Base-by-base conservation (phyloP, 805 yeast species). In the Nakazawaea molendinolei region DNA sequence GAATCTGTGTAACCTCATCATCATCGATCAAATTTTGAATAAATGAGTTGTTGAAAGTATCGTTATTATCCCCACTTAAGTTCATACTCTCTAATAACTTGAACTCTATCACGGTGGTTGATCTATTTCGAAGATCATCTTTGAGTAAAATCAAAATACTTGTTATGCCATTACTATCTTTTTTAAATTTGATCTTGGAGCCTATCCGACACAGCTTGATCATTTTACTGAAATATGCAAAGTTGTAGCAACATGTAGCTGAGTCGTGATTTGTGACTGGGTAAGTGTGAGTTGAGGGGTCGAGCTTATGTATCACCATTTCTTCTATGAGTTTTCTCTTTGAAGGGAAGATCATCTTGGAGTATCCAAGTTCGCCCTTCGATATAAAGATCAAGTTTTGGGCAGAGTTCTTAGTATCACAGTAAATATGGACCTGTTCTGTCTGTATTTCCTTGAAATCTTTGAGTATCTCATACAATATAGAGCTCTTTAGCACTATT, bases 311-410 rank as follows among this genome's bases (percentile, higher is more conserved):
- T 2, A 73, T 47, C n/a, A 52, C 64, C 21, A 85, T 52, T 28
- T 77, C 76, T 42, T 82, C 90, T 22, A 86, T 53, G 9, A 76
- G 71, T 2, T 75, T 61, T 45, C 69, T 67, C 32, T 73, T 82
- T 41, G 67, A 70, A 0, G 95, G 95, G 31, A 79, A 67, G 8
- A 70, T 65, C 15, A 85, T 61, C 48, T 80, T 78, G 26, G 85
- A 76, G 34, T 67, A 63, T 0, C 95, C 95, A 31, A 84, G 66
- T n/a, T 78, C 82, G 8, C 90, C 84, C 26, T 67, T 69, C 0
- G 92, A 79, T 5, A 82, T 70, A 36, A 86, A 67, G 18, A 69
- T 62, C 31, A 79, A 54, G 43, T 63, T 67, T 22, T 12, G 22
- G 12, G 5, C 12, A 23, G 67, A 62, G 16, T 43, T 49, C 6